Evolutionary conservation across 208 protist species (phyloP), one percentile per base, ranked within the genome.

Genomic region (Leishmania gerbilli): DNA sequence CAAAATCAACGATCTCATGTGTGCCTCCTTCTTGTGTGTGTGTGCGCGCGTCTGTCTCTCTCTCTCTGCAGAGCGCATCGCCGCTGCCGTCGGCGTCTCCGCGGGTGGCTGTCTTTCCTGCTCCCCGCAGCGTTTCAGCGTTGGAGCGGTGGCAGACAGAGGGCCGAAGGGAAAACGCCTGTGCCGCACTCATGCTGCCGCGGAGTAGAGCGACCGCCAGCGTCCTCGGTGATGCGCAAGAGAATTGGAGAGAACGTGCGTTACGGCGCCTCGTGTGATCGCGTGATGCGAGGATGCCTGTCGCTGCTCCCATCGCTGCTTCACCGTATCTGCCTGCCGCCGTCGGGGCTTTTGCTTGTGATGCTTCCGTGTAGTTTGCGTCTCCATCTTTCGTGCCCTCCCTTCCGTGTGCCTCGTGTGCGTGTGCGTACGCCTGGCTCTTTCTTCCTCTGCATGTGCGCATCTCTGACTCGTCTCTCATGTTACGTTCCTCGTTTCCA

Each of bases 291-390:
- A 64, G 8, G 27, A 64, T 31, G 58, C 11, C 24, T 62, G 17
- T 62, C 56, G 21, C 56, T n/a, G 21, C 15, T 13, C 56, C 24
- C 21, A 17, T 31, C 0, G 56, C 56, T 24, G 15, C 5, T 62
- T 62, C 7, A 62, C 56, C 56, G 56, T 17, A 0, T 62, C 21
- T 17, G 7, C 21, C 8, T 24, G 8, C 13, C 51, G 21, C 21
- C 51, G 15, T 55, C 24, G 65, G 17, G n/a, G 11, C 34, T 0
- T 74, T 40, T 13, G n/a, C 34, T 6, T 45, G 6, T 3, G 51
- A 67, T 40, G 27, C 13, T 51, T 60, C 45, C 65, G 34, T 74
- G 34, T 75, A 27, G 71, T 74, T n/a, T 65, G 45, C 67, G 75
- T 37, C n/a, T 68, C 11, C 17, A 37, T 68, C 62, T n/a, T 68